Evolutionary conservation across 1,284 basidiomycete species (phyloP).

Genomic region (Taiwanofungus camphoratus): DNA sequence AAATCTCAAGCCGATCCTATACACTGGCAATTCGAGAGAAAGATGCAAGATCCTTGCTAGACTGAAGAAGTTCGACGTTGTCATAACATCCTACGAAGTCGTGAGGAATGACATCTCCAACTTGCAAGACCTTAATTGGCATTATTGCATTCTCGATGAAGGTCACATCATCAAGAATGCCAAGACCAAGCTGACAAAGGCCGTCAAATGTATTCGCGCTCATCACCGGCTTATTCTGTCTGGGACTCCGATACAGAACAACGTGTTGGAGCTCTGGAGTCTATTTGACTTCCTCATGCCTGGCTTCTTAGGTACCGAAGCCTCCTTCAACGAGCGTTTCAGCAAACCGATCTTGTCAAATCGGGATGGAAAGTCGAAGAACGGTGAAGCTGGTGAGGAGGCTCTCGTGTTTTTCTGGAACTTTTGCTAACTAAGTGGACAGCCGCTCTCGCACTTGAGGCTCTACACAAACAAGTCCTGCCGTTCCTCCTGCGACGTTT

Average conservation of each 20-base stretch:
- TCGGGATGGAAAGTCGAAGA: slow-evolving; percentile 93
- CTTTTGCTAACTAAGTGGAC: background rate
- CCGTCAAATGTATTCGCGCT: slow-evolving; percentile 88
- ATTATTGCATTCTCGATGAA: slow-evolving; percentile 98
- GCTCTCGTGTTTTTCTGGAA: background rate
- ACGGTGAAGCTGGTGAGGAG: slow-evolving; percentile 82
- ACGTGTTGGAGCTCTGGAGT: slow-evolving; percentile 97
- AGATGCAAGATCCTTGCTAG: slow-evolving; percentile 68
- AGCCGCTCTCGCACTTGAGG: slow-evolving; percentile 92
- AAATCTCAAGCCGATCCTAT: slow-evolving; percentile 82
- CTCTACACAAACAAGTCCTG: slow-evolving; percentile 97
- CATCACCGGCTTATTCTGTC: slow-evolving; percentile 93
- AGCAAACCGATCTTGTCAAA: slow-evolving; percentile 95
- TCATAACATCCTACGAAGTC: slow-evolving; percentile 97
- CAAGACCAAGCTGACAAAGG: slow-evolving; percentile 96
- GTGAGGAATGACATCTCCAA: slow-evolving; percentile 91
- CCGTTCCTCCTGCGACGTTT: slow-evolving; percentile 95
- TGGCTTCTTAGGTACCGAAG: slow-evolving; percentile 93
- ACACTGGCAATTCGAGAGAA: slow-evolving; percentile 87
- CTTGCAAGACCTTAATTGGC: slow-evolving; percentile 77
- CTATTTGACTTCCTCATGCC: slow-evolving; percentile 99
- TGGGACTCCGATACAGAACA: slow-evolving; percentile 99
- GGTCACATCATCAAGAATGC: slow-evolving; percentile 99
- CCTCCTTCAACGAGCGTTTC: slow-evolving; percentile 94
- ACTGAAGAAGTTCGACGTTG: slow-evolving; percentile 74